These are phyloP conservation scores for Artemisia tridentata DNA, from an alignment of 129 eudicot genomes.

Conservation along the genomic window DNA sequence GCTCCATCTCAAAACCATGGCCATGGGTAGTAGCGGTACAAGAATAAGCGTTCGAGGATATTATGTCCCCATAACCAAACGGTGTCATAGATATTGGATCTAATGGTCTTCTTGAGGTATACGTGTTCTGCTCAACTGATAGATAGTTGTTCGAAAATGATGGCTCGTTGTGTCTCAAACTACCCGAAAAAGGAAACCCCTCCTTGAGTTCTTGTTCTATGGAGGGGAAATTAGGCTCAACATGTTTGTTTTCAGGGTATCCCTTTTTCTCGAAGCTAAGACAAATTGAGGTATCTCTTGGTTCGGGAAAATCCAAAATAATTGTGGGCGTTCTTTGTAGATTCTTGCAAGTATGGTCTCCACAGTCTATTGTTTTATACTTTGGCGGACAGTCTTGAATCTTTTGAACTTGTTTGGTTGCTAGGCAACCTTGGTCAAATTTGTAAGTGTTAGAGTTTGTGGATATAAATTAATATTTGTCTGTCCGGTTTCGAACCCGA, in stretches of 20 bases:
- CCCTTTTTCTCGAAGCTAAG: slow-evolving; percentile 23
- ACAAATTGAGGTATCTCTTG: slow-evolving; percentile 30
- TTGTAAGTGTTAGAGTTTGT: too few relatives aligned
- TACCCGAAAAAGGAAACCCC: background rate
- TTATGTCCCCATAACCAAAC: background rate
- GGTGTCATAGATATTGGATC: slow-evolving; percentile 9
- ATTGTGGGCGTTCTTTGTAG: slow-evolving; percentile 21
- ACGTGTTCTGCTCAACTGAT: background rate
- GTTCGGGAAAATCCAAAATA: slow-evolving; percentile 20
- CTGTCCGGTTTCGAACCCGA: too few relatives aligned
- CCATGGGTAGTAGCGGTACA: background rate
- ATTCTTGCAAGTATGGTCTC: slow-evolving; percentile 40
- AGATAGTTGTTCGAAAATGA: background rate
- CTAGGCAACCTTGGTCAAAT: slow-evolving; percentile 43
- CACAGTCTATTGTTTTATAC: slow-evolving; percentile 33
- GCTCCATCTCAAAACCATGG: slow-evolving; percentile 1
- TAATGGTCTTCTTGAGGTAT: background rate
- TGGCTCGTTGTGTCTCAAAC: background rate
- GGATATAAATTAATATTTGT: too few relatives aligned
- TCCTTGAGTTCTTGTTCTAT: slow-evolving; percentile 12
- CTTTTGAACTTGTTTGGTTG: slow-evolving; percentile 48
- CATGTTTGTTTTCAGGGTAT: background rate
- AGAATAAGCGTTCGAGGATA: slow-evolving; percentile 9
- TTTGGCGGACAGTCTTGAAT: slow-evolving; percentile 27
- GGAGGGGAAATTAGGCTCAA: background rate